These are phyloP conservation scores for Dryas integrifolia DNA, from an alignment of 331 rosid genomes.

Conservation along the genomic window DNA sequence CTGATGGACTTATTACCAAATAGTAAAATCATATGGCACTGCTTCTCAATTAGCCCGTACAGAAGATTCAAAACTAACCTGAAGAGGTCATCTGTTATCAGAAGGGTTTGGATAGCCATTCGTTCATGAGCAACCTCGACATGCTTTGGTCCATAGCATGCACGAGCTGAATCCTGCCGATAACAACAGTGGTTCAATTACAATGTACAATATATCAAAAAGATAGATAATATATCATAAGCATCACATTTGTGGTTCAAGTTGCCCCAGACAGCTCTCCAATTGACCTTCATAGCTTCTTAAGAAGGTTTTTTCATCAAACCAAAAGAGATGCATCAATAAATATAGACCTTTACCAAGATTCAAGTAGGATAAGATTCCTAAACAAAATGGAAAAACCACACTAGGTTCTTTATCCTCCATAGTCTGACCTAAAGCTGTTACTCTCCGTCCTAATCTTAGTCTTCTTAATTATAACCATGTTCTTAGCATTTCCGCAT, in stretches of 20 bases:
- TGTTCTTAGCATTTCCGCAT: neutral
- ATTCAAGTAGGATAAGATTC: no score
- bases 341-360: no score
- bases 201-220: neutral
- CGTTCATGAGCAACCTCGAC: slow-evolving; percentile 96
- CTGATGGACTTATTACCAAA: neutral
- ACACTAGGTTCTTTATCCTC: no score
- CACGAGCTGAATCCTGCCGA: slow-evolving; percentile 76
- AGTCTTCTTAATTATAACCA: neutral
- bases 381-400: no score
- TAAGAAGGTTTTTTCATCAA: no score
- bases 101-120: slow-evolving; percentile 86
- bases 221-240: no score
- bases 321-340: no score
- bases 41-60: neutral
- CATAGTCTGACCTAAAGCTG: no score
- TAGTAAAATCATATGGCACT: neutral
- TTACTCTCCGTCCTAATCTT: neutral
- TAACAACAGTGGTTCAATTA: slow-evolving; percentile 15
- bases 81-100: slow-evolving; percentile 84
- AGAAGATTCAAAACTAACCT: slow-evolving; percentile 45
- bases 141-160: slow-evolving; percentile 92
- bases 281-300: no score
- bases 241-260: no score
- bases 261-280: no score